Evolutionary conservation across 495 filamentous ascomycete genomes (phyloP).

Genomic region (Sporormia fimetaria): DNA sequence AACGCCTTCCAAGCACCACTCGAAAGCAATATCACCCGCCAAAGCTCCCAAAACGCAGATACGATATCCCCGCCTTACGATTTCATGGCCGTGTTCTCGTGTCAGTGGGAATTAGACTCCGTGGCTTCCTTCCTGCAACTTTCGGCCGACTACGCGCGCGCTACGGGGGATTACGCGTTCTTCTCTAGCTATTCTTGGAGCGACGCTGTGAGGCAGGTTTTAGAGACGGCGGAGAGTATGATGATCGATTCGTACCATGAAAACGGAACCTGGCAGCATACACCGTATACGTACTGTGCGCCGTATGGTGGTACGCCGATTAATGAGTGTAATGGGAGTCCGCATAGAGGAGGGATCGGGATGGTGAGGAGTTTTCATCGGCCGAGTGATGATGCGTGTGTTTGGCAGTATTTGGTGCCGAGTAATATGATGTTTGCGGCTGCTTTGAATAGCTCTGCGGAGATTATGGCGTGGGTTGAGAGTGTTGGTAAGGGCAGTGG

Average conservation of each 20-base stretch:
- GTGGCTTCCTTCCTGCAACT: slow-evolving; percentile 54
- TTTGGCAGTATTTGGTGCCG: slow-evolving; percentile 50
- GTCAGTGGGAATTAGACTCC: slow-evolving; percentile 58
- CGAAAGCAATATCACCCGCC: slow-evolving; percentile 42
- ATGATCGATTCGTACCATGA: slow-evolving; percentile 44
- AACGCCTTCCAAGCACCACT: slow-evolving; percentile 52
- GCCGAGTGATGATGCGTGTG: slow-evolving; percentile 50
- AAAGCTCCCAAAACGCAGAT: slow-evolving; percentile 40
- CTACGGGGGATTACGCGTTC: slow-evolving; percentile 44
- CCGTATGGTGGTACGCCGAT: slow-evolving; percentile 45
- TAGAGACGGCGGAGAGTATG: slow-evolving; percentile 48
- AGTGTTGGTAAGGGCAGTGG: slow-evolving; percentile 24
- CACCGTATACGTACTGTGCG: slow-evolving; percentile 50
- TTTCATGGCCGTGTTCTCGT: slow-evolving; percentile 44
- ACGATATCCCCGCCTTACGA: slow-evolving; percentile 40
- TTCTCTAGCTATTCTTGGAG: slow-evolving; percentile 51
- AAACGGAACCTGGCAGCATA: slow-evolving; percentile 42
- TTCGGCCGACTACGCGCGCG: slow-evolving; percentile 43
- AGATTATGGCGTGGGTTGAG: slow-evolving; percentile 44
- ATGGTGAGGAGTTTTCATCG: slow-evolving; percentile 51
- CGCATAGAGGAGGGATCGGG: slow-evolving; percentile 45
- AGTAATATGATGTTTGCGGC: slow-evolving; percentile 57
- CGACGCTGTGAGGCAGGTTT: slow-evolving; percentile 41
- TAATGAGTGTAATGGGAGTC: slow-evolving; percentile 50
- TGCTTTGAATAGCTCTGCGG: slow-evolving; percentile 40